Base-by-base conservation (phyloP, 2,329 filamentous ascomycete genomes). In the Cladophialophora carrionii region DNA sequence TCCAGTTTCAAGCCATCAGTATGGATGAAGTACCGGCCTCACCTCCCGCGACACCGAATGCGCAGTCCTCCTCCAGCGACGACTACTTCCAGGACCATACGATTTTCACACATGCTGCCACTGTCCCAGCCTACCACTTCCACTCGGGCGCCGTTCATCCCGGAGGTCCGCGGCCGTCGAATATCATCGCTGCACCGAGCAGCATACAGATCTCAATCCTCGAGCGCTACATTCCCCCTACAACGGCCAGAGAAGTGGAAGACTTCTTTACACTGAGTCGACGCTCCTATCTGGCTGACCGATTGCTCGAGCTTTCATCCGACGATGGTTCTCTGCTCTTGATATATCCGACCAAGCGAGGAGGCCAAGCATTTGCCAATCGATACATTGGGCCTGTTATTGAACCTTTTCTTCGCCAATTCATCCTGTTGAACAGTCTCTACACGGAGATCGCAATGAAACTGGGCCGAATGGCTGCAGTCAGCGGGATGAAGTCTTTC, bases 221-320 rank as follows among this genome's bases (percentile, higher is more conserved):
- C 3, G 87, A 89, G 75, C 83, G 87, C 43, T 88, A 87, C 73
- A 85, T 89, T n/a, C 87, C 87, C 20, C 86, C 87, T 2, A 82
- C 85, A 0, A 86, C 82, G 24, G 72, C 77, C 0, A 81, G 84
- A 69, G 87, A 89, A 72, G 87, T 86, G 65, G 75, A 78, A 34
- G 82, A 86, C 68, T 81, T 88, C 71, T 88, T 88, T 73, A 79
- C 77, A 17, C 76, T 80, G 2, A 79, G 77, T 52, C 82, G 83
- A 4, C 82, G 81, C 2, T 88, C 86, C 0, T 78, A 86, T 56
- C 78, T 89, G 1, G 81, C 86, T 48, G 86, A 89, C 72, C 83
- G 87, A 24, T 76, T 89, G 24, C 78, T 81, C 29, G 87, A 89
- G 71, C 78, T 89, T 0, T 86, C 85, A 0, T 78, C 82, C 0